A percentile compares a stretch with the other conserved stretches of the same genome.
These are phyloP conservation scores for Psilocybe mexicana DNA, from an alignment of 1,284 basidiomycete genomes.

Conservation along the genomic window DNA sequence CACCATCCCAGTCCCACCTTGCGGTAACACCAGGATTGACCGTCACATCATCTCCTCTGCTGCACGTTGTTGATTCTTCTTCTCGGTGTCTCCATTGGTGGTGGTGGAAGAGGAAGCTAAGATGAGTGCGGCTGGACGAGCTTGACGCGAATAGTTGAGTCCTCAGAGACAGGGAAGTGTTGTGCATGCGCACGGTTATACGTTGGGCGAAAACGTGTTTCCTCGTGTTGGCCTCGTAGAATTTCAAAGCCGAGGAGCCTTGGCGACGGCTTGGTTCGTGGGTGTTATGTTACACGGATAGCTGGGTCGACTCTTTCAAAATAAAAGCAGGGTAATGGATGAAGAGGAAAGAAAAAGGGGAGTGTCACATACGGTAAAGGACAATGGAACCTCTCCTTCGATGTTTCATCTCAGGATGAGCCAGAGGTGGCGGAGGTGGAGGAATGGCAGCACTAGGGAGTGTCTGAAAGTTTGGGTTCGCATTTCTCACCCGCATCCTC, in stretches of 20 bases:
- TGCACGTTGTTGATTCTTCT: not conserved
- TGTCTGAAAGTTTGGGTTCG: not conserved
- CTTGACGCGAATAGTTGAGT: conserved; percentile 29
- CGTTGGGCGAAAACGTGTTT: not conserved
- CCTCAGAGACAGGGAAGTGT: conserved; percentile 30
- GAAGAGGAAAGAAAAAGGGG: not conserved
- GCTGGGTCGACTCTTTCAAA: conserved; percentile 34
- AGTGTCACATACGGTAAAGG: conserved; percentile 34
- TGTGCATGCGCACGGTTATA: not conserved
- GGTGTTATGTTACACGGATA: conserved; percentile 34
- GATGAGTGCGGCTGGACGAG: conserved; percentile 21
- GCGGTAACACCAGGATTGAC: conserved; percentile 24
- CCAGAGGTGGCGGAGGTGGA: not conserved
- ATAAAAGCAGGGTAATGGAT: not conserved
- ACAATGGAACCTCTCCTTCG: conserved; percentile 32
- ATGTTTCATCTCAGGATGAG: conserved; percentile 10
- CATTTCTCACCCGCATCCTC: too few relatives aligned
- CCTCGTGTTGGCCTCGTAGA: not conserved
- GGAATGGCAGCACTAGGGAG: not conserved
- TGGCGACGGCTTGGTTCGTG: conserved; percentile 10
- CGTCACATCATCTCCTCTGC: conserved; percentile 10
- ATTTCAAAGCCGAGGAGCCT: not conserved
- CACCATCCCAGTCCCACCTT: conserved; percentile 31
- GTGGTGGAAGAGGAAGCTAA: conserved; percentile 3
- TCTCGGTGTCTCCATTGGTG: not conserved